Percentiles rank a stretch among this genome's conserved stretches.
These are phyloP conservation scores for Didymella exigua DNA, from an alignment of 2,329 filamentous ascomycete genomes.

Conservation along the genomic window DNA sequence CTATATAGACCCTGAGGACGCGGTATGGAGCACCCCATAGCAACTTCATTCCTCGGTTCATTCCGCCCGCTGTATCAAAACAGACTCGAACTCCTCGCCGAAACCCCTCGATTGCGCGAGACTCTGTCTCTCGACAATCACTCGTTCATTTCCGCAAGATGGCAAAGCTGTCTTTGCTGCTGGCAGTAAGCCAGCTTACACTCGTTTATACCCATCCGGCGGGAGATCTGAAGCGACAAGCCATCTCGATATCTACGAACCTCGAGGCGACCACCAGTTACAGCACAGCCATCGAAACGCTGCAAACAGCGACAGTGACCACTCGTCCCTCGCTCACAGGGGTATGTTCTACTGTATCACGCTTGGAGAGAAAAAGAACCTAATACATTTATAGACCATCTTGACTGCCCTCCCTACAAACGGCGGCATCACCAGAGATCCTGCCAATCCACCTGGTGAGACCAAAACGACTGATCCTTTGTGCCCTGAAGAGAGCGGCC, in stretches of 20 bases:
- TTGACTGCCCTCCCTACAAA: constrained; percentile 39
- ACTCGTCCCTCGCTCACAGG: constrained; percentile 34
- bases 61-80: constrained; percentile 27
- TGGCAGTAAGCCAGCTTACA: constrained; percentile 32
- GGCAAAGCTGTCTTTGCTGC: constrained; percentile 34
- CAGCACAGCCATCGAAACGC: constrained; percentile 30
- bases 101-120: constrained; percentile 20
- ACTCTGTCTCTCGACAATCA: constrained; percentile 24
- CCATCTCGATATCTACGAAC: constrained; percentile 28
- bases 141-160: constrained; percentile 24
- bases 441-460: constrained; percentile 26
- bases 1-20: constrained; percentile 29
- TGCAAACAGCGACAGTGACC: constrained; percentile 38
- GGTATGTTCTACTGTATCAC: constrained; percentile 20
- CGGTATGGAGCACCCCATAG: constrained; percentile 22
- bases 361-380: neutral
- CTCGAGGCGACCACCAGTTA: constrained; percentile 41
- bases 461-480: constrained; percentile 31
- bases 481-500: constrained; percentile 35
- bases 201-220: constrained; percentile 35
- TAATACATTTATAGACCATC: constrained; percentile 33
- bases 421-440: constrained; percentile 36
- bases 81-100: constrained; percentile 1
- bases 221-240: constrained; percentile 17
- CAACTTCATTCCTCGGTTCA: constrained; percentile 40